Evolutionary conservation across 2,329 filamentous ascomycete species (phyloP), one percentile per base, ranked within the genome.

Genomic region (Capronia americana): DNA sequence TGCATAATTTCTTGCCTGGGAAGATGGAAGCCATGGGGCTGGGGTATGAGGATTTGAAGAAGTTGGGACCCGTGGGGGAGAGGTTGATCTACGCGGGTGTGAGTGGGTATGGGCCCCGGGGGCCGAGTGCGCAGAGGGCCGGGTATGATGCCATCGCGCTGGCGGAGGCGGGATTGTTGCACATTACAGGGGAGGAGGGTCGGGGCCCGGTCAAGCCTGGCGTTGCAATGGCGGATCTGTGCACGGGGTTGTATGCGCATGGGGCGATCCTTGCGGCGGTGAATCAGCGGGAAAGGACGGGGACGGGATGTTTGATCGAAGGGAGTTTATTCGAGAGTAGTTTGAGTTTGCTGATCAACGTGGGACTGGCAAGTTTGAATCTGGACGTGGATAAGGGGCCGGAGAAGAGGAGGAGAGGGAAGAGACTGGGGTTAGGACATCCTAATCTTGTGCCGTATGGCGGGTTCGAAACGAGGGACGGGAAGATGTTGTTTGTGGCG

Each of bases 61-160:
- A 2, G 12, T 26, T 30, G 20, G 38, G 24, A 4, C 20, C 14
- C 5, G 58, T 26, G 2, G 70, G 73, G 28, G 57, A 77, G 2
- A 84, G 83, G 34, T 76, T 87, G 14, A 77, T 87, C 41, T 76
- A 80, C 6, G 85, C 83, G 1, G 85, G 80, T 53, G 70, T 87
- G 17, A 85, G 83, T 1, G 85, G 86, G 0, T 88, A 84, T 68
- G 85, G 84, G 0, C 77, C 80, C 0, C 61, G 73, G 0, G 84
- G 85, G 0, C 82, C 83, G 23, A 68, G 64, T 64, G 53, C 55
- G n/a, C 63, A 63, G 28, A 65, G 67, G 28, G 70, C 70, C 11
- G 70, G 70, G 8, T 72, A 72, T 56, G 70, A 72, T 65, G 67
- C 69, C 3, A 68, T 72, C 30, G 70, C 69, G 17, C 63, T 69